Percentiles rank a stretch among this genome's conserved stretches.
Conservation (phyloP, 176 grass and related monocot genomes). For the Bromus sterilis region DNA sequence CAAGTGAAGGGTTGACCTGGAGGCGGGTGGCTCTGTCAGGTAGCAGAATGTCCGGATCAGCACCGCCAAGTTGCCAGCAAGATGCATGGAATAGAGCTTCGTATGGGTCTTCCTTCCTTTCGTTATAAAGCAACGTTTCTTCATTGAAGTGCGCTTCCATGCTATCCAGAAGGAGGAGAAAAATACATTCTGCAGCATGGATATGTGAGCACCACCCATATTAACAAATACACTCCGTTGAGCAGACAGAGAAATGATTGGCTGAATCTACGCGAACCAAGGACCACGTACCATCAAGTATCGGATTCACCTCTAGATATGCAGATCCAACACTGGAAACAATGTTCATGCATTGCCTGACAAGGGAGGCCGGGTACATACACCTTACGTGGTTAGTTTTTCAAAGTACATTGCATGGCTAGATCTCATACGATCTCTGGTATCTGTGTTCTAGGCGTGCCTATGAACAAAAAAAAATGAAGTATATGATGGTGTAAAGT, state of each 20-base stretch:
- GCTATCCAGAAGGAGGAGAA: neutral
- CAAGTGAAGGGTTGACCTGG: constrained; percentile 28
- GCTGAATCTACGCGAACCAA: constrained; percentile 31
- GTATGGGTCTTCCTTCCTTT: constrained; percentile 6
- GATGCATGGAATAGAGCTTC: neutral
- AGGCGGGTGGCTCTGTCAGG: constrained; percentile 5
- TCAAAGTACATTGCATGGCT: constrained; percentile 33
- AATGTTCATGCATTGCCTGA: constrained; percentile 51
- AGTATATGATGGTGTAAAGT: too few species aligned
- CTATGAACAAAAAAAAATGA: neutral
- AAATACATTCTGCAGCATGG: neutral
- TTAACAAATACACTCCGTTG: constrained; percentile 6
- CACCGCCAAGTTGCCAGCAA: neutral
- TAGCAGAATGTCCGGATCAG: constrained; percentile 30
- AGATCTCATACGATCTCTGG: constrained; percentile 26
- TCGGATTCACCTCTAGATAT: constrained; percentile 32
- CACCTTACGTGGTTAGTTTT: constrained; percentile 10
- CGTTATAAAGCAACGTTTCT: neutral
- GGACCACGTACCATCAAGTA: constrained; percentile 25
- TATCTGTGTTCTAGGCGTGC: constrained; percentile 14
- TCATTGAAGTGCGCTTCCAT: constrained; percentile 6
- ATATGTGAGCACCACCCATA: constrained; percentile 5
- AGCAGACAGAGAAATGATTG: constrained; percentile 32
- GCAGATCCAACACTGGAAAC: constrained; percentile 44
- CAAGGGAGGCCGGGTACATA: neutral